These are phyloP conservation scores for Linnemannia schmuckeri DNA, from an alignment of 192 early-diverging fungal genomes.

Conservation along the genomic window DNA sequence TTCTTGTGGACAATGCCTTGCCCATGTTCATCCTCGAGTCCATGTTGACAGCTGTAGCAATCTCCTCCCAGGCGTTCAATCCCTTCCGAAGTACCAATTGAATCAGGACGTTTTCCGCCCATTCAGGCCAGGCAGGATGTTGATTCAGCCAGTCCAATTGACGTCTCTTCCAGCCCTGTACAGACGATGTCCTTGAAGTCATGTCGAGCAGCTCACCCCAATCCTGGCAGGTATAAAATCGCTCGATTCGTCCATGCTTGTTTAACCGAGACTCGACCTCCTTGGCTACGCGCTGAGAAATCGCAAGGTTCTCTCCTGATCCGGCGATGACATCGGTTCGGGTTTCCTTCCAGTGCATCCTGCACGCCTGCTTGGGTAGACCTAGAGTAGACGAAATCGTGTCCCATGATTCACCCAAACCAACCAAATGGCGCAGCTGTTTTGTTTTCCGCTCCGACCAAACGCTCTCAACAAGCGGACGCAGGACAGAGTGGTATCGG, in stretches of 20 bases:
- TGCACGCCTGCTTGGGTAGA: too few species aligned
- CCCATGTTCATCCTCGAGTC: too few species aligned
- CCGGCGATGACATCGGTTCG: too few species aligned
- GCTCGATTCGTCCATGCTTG: neutral
- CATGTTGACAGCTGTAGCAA: neutral
- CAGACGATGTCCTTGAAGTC: neutral
- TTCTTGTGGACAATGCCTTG: neutral
- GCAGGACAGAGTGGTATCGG: too few species aligned
- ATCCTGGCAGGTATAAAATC: neutral
- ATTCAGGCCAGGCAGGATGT: neutral
- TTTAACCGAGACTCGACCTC: neutral
- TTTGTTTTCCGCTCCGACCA: too few species aligned
- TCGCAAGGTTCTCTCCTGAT: neutral
- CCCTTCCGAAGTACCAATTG: neutral
- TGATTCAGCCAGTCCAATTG: neutral
- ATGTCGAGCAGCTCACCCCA: neutral
- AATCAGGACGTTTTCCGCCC: neutral
- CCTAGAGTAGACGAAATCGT: too few species aligned
- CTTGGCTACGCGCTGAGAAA: neutral
- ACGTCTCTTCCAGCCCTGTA: neutral
- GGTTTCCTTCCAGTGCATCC: too few species aligned
- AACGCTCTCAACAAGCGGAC: too few species aligned
- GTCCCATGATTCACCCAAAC: too few species aligned
- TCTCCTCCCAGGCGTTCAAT: neutral
- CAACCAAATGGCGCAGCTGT: too few species aligned